A percentile compares a stretch with the other conserved stretches of the same genome.
Conservation (phyloP, 129 eudicot species). For the Dittrichia graveolens region DNA sequence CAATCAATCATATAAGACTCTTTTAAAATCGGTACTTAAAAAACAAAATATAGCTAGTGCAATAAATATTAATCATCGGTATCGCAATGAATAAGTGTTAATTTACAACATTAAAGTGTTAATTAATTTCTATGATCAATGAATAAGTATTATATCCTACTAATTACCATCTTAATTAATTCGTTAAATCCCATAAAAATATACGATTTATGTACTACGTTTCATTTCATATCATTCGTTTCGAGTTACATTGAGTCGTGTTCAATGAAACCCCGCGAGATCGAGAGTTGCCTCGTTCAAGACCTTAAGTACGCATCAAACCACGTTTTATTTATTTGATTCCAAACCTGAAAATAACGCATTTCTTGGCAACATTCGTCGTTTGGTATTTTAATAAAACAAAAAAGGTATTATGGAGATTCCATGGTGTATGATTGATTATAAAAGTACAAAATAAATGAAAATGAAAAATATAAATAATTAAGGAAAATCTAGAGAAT, state of each 20-base stretch:
- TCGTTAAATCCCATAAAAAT: too few species aligned
- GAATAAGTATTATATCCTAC: neutral
- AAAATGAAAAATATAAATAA: neutral
- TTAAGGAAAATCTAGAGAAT: neutral
- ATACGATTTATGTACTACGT: too few species aligned
- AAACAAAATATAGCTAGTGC: neutral
- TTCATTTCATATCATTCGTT: too few species aligned
- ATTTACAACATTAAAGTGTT: neutral
- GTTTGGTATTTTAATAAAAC: neutral
- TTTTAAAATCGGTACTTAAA: neutral
- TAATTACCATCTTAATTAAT: neutral
- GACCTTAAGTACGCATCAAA: too few species aligned
- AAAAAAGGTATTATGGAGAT: neutral
- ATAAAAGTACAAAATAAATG: neutral
- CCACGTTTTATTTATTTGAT: too few species aligned
- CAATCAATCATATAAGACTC: conserved; percentile 14
- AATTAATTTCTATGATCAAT: too few species aligned
- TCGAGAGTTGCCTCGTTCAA: too few species aligned
- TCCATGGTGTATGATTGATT: conserved; percentile 2
- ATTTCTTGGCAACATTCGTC: neutral
- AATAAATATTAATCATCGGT: neutral
- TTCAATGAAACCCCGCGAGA: too few species aligned
- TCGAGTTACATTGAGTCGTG: too few species aligned
- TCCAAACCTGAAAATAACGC: too few species aligned
- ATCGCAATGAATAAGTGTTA: too few species aligned